phyloP scores from a whole-genome alignment of 352 stramenopile species.

The Albugo laibachii region DNA sequence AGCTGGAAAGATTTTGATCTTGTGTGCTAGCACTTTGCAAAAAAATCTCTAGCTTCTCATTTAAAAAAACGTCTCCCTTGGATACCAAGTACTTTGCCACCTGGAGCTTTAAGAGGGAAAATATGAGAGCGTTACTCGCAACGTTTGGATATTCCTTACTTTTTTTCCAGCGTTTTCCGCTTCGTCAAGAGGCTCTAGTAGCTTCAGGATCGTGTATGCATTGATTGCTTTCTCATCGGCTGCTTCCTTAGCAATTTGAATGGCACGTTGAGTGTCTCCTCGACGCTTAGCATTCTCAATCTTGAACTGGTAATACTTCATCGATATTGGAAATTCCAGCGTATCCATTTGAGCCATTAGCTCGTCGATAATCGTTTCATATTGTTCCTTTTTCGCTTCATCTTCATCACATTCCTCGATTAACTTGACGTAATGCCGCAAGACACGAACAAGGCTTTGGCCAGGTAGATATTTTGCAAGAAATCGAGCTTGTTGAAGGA shows the following conservation, averaged over 20 bases:
- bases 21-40: conserved; percentile 4
- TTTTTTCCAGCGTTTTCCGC: conserved; percentile 20
- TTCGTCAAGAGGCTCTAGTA: conserved; percentile 31
- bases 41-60: conserved; percentile 28
- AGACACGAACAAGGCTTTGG: conserved; percentile 1
- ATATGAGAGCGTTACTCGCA: not conserved
- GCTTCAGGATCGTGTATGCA: conserved; percentile 1
- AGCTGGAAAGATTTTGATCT: too few species aligned
- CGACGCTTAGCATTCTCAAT: conserved; percentile 4
- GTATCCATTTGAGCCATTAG: not conserved
- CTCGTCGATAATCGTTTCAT: conserved; percentile 5
- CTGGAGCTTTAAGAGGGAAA: conserved; percentile 18
- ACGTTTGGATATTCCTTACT: not conserved
- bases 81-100: conserved; percentile 58
- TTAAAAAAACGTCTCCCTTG: conserved; percentile 63
- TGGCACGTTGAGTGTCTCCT: conserved; percentile 5
- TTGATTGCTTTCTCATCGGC: conserved; percentile 6
- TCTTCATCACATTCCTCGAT: not conserved
- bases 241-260: conserved; percentile 2
- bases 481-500: conserved; percentile 2
- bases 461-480: conserved; percentile 6
- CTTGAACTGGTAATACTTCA: not conserved
- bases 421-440: conserved; percentile 1
- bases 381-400: conserved; percentile 3
- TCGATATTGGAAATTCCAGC: too few species aligned